These are phyloP conservation scores for Fusarium praegraminearum DNA, from an alignment of 2,329 filamentous ascomycete species.

Conservation along the genomic window DNA sequence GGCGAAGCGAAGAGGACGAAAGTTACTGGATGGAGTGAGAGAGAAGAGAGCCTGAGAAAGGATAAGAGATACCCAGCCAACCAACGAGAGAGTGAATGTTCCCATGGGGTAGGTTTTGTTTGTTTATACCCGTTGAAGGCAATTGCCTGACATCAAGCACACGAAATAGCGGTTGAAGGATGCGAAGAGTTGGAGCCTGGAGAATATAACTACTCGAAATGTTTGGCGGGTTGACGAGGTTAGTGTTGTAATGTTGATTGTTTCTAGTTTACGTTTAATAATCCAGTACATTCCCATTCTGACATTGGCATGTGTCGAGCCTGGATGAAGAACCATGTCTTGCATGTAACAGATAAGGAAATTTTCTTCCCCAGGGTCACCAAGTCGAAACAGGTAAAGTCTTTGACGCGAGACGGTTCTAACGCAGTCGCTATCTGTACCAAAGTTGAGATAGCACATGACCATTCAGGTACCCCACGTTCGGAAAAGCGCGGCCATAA, in stretches of 20 bases:
- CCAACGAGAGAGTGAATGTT: constrained; percentile 19
- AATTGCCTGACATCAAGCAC: constrained; percentile 21
- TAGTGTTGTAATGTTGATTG: background rate
- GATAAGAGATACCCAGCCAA: constrained; percentile 5
- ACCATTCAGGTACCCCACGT: constrained; percentile 37
- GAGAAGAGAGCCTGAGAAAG: constrained; percentile 1
- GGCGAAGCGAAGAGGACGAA: constrained; percentile 8
- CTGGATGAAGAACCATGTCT: constrained; percentile 1
- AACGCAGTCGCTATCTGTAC: constrained; percentile 4
- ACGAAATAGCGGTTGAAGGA: constrained; percentile 3
- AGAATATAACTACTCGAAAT: background rate
- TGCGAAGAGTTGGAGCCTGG: background rate
- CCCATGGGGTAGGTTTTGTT: constrained; percentile 21
- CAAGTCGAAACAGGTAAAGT: constrained; percentile 29
- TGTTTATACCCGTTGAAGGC: constrained; percentile 37
- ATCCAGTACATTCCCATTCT: constrained; percentile 11
- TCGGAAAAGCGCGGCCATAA: constrained; percentile 46
- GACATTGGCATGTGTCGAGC: background rate
- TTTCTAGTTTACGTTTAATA: constrained; percentile 15
- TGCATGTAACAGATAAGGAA: constrained; percentile 23
- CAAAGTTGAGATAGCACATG: constrained; percentile 38
- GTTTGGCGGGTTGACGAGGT: background rate
- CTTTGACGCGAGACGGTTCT: constrained; percentile 11
- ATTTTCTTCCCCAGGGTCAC: constrained; percentile 19
- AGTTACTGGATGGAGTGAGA: background rate